Evolutionary conservation across 208 protist genomes (phyloP).

Genomic region (Crithidia brevicula): DNA sequence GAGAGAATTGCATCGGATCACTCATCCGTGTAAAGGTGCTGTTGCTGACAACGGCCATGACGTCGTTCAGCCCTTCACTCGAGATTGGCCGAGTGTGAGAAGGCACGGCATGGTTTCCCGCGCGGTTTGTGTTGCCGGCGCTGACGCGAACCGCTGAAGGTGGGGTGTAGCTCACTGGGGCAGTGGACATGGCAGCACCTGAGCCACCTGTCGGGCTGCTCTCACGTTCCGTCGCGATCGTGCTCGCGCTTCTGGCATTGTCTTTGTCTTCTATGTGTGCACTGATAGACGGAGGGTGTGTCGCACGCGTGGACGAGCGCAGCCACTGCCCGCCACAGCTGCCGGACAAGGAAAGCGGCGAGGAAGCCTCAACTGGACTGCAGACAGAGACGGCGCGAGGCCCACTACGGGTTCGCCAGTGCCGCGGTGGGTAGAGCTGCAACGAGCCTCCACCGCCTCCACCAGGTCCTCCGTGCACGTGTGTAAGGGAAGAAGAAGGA

Average conservation of each 20-base stretch:
- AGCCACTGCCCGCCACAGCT: not conserved
- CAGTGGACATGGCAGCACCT: too few relatives aligned
- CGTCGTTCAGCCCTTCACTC: too few relatives aligned
- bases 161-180: not conserved
- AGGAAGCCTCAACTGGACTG: slow-evolving; percentile 1
- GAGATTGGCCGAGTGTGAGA: too few relatives aligned
- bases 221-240: too few relatives aligned
- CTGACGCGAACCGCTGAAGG: not conserved
- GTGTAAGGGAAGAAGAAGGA: not conserved
- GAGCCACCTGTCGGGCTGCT: too few relatives aligned
- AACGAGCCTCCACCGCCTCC: not conserved
- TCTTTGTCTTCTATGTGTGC: not conserved
- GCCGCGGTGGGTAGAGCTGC: slow-evolving; percentile 19
- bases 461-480: not conserved
- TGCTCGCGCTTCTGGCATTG: not conserved
- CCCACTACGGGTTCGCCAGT: slow-evolving; percentile 9
- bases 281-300: not conserved
- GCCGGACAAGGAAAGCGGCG: slow-evolving; percentile 6
- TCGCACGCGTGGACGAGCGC: not conserved
- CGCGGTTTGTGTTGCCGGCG: not conserved
- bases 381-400: slow-evolving; percentile 6
- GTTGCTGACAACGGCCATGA: not conserved
- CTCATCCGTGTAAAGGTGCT: not conserved
- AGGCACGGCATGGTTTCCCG: too few relatives aligned
- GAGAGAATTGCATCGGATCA: not conserved